Conservation (phyloP, 2,329 filamentous ascomycete genomes). For the Davidsoniella virescens region DNA sequence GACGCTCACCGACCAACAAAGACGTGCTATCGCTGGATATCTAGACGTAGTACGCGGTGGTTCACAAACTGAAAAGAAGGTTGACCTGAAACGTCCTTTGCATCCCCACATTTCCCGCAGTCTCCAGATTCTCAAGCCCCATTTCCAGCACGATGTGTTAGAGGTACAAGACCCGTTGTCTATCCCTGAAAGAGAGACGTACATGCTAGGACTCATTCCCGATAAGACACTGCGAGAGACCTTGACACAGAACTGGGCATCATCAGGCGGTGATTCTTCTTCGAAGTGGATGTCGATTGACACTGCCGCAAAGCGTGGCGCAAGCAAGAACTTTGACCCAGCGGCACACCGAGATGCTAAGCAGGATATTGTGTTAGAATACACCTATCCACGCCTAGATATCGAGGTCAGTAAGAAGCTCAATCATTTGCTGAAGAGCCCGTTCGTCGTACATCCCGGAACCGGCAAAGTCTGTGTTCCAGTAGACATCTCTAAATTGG, state of each 20-base stretch:
- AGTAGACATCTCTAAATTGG: conserved; percentile 59
- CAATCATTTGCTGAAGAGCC: conserved; percentile 93
- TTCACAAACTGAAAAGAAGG: conserved; percentile 69
- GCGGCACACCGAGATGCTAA: conserved; percentile 71
- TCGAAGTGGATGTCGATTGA: conserved; percentile 95
- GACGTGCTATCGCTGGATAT: conserved; percentile 74
- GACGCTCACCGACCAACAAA: conserved; percentile 68
- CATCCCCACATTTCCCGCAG: conserved; percentile 85
- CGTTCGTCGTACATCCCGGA: conserved; percentile 89
- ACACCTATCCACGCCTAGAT: conserved; percentile 93
- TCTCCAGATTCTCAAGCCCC: conserved; percentile 63
- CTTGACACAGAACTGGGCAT: conserved; percentile 80
- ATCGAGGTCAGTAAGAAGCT: conserved; percentile 95
- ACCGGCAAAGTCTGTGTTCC: conserved; percentile 92
- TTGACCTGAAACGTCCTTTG: conserved; percentile 67
- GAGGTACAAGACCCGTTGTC: conserved; percentile 75
- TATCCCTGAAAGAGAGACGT: conserved; percentile 51
- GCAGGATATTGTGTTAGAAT: conserved; percentile 90
- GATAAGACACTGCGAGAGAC: conserved; percentile 63
- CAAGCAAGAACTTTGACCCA: conserved; percentile 54
- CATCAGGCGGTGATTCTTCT: conserved; percentile 54
- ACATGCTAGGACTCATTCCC: conserved; percentile 70
- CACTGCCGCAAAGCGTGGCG: conserved; percentile 59
- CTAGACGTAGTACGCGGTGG: conserved; percentile 81
- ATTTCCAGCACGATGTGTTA: conserved; percentile 75